Evolutionary conservation across 179 eudicot genomes (phyloP), one percentile per base, ranked within the genome.

Genomic region (Actinidia arguta): DNA sequence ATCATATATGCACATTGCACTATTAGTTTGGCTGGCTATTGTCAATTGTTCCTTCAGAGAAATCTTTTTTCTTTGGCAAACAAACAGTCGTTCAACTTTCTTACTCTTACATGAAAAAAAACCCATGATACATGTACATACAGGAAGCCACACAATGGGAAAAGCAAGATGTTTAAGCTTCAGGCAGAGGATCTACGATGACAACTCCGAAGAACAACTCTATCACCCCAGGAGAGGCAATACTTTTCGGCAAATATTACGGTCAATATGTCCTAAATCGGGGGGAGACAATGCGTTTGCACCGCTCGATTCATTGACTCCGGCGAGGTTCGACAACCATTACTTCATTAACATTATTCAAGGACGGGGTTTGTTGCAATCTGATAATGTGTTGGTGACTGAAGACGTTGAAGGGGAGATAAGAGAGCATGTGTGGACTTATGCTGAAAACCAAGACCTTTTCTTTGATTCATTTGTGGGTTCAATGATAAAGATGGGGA

Each of bases 401-500:
- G 85, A 93, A 85, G 96, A 90, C 66, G 44, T 82, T 71, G 86
- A 85, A 39, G 91, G 92, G 27, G 90, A 89, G 6, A 82, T 87
- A 4, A 83, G 76, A 48, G 73, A 85, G 44, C 78, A 81, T 56
- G 98, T 94, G 9, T 93, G 94, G 94, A 86, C 84, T 6, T 93
- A 86, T 54, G 94, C 96, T 5, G 39, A 72, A 0, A 67, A 86
- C 44, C 82, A 84, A 48, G 55, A 88, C 5, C 71, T 54, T 24
- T 94, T 94, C 84, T 93, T 90, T 56, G 84, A 73, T 8, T 87
- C 96, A 3, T 94, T 93, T 81, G 86, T 82, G 1, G 71, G 78
- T 1, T 93, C 98, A 0, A 91, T 93, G 83, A 79, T 93, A 52
- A 94, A 90, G 88, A 94, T 94, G 98, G 98, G 98, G 1, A 87